Base-by-base conservation (phyloP, 441 rosid species). In the Macaranga tanarius region DNA sequence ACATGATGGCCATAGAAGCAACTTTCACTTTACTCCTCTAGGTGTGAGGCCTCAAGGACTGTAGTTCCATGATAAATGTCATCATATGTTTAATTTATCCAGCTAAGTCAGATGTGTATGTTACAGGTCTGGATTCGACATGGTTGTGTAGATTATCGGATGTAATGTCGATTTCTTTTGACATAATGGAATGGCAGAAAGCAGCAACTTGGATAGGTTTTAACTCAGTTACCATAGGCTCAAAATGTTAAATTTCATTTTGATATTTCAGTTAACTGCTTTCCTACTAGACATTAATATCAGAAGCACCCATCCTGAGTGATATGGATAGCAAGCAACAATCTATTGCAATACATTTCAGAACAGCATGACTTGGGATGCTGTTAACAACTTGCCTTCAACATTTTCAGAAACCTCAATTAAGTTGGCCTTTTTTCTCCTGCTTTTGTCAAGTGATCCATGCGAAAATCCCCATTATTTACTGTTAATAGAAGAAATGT, bases 31-130 rank as follows among this genome's bases (percentile, higher is more conserved):
- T 34, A 28, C 71, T 62, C 13, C 58, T 51, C 15, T 54, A 51
- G 71, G 65, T 48, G 55, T 64, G 55, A 67, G 26, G 67, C 55
- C 28, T 75, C 52, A 26, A 26, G 70, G 52, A 57, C 69, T 69
- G 52, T 44, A 56, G 69, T 82, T 82, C 65, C 67, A 26, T 25
- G 63, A 57, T 59, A 28, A 44, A 52, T 45, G 47, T 58, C 64
- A 58, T 78, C n/a, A 44, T 78, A 58, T 71, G 70, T 22, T 72
- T 42, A 45, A 45, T 22, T n/a, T 61, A 55, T 62, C 71, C 48
- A 20, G 45, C 66, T 26, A 26, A 45, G 69, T 47, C 55, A 62
- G 73, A 38, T 59, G 20, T 79, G 74, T 52, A 31, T 70, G 62
- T 51, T n/a, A 55, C 65, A 16, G 72, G 63, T 76, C 28, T 38